Evolutionary conservation across 1,139 yeast genomes (phyloP).

Genomic region (Zygosaccharomyces sapae): DNA sequence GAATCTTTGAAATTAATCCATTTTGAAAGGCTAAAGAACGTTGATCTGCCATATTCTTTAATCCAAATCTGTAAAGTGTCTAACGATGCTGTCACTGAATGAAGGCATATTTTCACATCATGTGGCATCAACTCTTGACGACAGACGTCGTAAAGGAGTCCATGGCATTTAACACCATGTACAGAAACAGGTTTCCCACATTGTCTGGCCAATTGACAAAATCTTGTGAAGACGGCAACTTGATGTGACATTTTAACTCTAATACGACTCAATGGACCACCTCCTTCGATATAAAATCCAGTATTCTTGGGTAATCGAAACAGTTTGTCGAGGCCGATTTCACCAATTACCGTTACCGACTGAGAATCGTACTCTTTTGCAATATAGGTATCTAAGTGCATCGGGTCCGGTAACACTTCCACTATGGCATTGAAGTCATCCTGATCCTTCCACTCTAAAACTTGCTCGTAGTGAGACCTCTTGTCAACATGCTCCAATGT

Average conservation of each 20-base stretch:
- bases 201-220: slow-evolving; percentile 52
- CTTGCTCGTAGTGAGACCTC: slow-evolving; percentile 50
- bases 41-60: slow-evolving; percentile 27
- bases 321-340: slow-evolving; percentile 78
- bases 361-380: slow-evolving; percentile 39
- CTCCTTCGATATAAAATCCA: slow-evolving; percentile 49
- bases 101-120: slow-evolving; percentile 51
- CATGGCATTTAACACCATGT: slow-evolving; percentile 82
- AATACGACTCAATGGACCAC: slow-evolving; percentile 40
- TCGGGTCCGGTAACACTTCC: slow-evolving; percentile 58
- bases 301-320: slow-evolving; percentile 57
- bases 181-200: slow-evolving; percentile 56
- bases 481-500: slow-evolving; percentile 33
- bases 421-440: slow-evolving; percentile 43
- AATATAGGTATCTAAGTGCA: slow-evolving; percentile 36
- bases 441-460: slow-evolving; percentile 33
- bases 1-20: slow-evolving; percentile 46
- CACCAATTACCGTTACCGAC: slow-evolving; percentile 56
- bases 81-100: slow-evolving; percentile 76
- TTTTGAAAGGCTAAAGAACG: slow-evolving; percentile 58
- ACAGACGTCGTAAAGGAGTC: slow-evolving; percentile 49
- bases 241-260: slow-evolving; percentile 67
- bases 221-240: slow-evolving; percentile 44
- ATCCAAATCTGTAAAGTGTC: slow-evolving; percentile 62
- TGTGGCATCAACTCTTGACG: slow-evolving; percentile 22